Percentiles rank a stretch among this genome's conserved stretches.
These are phyloP conservation scores for Perkinsus olseni DNA, from an alignment of 169 alveolate species.

Conservation along the genomic window DNA sequence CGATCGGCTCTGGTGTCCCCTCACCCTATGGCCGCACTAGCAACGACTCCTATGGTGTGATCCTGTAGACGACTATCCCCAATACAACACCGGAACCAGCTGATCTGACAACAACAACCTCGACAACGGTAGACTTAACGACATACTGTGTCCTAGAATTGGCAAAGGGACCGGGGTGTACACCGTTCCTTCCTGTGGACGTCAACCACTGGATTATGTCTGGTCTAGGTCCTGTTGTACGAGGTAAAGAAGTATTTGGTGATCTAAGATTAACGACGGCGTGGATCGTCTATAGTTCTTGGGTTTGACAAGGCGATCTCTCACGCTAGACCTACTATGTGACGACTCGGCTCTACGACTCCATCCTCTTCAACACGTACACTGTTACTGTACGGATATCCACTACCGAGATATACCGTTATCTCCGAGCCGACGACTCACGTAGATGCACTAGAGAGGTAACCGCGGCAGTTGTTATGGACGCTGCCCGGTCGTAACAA, in stretches of 20 bases:
- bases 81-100: too few species aligned
- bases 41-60: not conserved
- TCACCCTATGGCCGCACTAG: too few species aligned
- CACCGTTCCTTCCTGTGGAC: not conserved
- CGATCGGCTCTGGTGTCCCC: too few species aligned
- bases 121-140: not conserved
- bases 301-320: not conserved
- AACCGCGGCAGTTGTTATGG: not conserved
- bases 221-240: not conserved
- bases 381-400: not conserved
- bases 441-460: not conserved
- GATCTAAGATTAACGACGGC: not conserved
- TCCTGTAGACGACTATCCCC: too few species aligned
- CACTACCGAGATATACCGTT: not conserved
- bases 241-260: not conserved
- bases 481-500: not conserved
- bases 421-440: not conserved
- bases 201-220: not conserved
- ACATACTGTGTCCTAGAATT: not conserved
- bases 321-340: not conserved
- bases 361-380: too few species aligned
- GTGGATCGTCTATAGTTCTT: not conserved
- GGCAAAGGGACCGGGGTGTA: not conserved
- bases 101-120: too few species aligned
- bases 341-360: too few species aligned